A percentile compares a stretch with the other conserved stretches of the same genome.
phyloP scores from a whole-genome alignment of 306 rosid genomes.

The Sphenostylis stenocarpa region DNA sequence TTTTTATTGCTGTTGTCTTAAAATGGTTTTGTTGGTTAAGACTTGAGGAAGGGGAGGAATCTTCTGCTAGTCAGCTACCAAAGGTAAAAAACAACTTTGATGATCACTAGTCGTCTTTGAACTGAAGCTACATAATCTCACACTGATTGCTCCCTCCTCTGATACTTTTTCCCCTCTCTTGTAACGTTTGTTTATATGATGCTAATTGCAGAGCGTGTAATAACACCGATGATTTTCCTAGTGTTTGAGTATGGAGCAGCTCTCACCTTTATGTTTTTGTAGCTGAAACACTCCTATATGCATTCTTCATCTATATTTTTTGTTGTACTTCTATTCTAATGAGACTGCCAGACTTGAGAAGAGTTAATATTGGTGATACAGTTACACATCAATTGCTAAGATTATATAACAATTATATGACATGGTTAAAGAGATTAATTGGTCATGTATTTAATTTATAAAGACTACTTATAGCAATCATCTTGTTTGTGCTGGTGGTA shows the following conservation, averaged over 20 bases:
- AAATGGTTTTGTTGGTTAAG: not conserved
- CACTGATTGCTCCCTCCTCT: not conserved
- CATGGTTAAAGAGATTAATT: not conserved
- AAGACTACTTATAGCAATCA: not conserved
- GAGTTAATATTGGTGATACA: not conserved
- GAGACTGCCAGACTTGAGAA: not conserved
- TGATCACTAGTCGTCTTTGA: not conserved
- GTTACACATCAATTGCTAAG: not conserved
- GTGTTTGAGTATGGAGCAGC: not conserved
- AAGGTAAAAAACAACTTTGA: not conserved
- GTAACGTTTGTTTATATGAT: not conserved
- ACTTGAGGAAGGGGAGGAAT: not conserved
- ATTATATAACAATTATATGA: not conserved
- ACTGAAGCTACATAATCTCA: not conserved
- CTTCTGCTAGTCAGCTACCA: not conserved
- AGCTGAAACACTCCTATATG: not conserved
- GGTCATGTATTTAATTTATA: not conserved
- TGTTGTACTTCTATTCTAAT: not conserved
- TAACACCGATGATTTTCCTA: not conserved
- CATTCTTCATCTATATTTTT: not conserved
- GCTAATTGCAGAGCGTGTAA: not conserved
- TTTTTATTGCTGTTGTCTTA: not conserved
- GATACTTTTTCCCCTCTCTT: not conserved
- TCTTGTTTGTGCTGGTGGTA: not conserved
- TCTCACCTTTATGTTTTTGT: not conserved